Base-by-base conservation (phyloP, 2,329 filamentous ascomycete species). In the Alternaria rosae region DNA sequence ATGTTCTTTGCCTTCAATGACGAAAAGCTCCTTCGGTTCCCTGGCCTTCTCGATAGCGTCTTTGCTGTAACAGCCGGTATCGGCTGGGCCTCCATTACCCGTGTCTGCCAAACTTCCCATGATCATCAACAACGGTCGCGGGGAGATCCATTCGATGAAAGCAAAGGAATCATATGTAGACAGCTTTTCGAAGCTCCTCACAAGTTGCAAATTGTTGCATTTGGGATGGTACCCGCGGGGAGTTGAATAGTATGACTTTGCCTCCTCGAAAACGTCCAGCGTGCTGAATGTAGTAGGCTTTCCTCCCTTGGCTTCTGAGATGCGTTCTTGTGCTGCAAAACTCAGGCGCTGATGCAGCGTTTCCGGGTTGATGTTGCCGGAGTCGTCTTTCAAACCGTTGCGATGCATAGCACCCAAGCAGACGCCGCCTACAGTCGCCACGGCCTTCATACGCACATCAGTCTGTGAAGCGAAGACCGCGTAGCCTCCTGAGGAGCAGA, bases 401-500 rank as follows among this genome's bases (percentile, higher is more conserved):
- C 35, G 35, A 38, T 1, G 0, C 35, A 38, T 38, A 38, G 15
- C 35, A 38, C 35, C 35, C 1, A 38, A 1, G 35, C 35, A 38
- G 2, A 72, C 75, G 2, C 67, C 71, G 35, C 67, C 74, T 12
- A 77, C 59, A 3, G 76, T 79, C 3, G 77, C 80, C 7, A 79
- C 62, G 8, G 79, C 79, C 55, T 77, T 77, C 64, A 83, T 78
- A n/a, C 81, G 80, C 10, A 60, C 44, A 48, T 83, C 59, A 78
- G 4, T 76, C 70, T 7, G 81, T 75, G 1, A 80, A 78, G 51
- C 70, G 74, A 7, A 72, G 64, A 48, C 20, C 3, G 68, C 73
- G 52, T 81, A 82, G 9, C 78, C 78, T 12, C 81, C 80, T 0
- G 72, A 75, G 1, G 75, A 77, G 55, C 80, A 82, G 54, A 83